These are phyloP conservation scores for Wickerhamomyces sp. DNA, from an alignment of 1,139 yeast species.

Conservation along the genomic window DNA sequence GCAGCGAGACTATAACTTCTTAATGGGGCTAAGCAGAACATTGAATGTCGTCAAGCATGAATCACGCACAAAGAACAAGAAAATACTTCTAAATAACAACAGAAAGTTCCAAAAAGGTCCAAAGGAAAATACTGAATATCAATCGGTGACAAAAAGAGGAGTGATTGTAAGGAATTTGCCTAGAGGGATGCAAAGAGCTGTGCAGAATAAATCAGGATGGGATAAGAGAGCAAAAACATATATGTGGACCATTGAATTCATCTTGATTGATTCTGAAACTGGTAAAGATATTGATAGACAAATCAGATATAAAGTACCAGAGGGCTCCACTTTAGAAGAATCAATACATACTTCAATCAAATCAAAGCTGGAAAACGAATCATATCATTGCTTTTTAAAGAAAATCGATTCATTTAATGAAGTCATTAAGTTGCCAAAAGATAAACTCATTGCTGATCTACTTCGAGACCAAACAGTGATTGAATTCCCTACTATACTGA, in stretches of 20 bases:
- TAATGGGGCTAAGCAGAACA: slow-evolving; percentile 55
- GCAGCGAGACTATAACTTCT: slow-evolving; percentile 81
- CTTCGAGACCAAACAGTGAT: slow-evolving; percentile 57
- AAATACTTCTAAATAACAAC: slow-evolving; percentile 22
- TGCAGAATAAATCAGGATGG: slow-evolving; percentile 65
- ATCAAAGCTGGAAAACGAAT: slow-evolving; percentile 1
- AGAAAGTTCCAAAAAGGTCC: slow-evolving; percentile 3
- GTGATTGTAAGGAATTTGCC: slow-evolving; percentile 55
- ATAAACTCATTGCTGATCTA: slow-evolving; percentile 35
- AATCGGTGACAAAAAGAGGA: slow-evolving; percentile 36
- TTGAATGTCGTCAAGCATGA: slow-evolving; percentile 51
- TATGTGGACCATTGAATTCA: slow-evolving; percentile 83
- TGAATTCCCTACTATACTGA: slow-evolving; percentile 71
- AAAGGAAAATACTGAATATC: slow-evolving; percentile 4
- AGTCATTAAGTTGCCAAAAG: slow-evolving; percentile 10
- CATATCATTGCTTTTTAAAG: slow-evolving; percentile 13
- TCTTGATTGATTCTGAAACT: slow-evolving; percentile 31
- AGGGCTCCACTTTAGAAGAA: slow-evolving; percentile 12
- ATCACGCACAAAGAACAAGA: slow-evolving; percentile 29
- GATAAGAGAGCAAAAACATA: slow-evolving; percentile 60
- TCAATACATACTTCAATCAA: slow-evolving; percentile 12
- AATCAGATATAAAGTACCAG: slow-evolving; percentile 16
- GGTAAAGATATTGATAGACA: slow-evolving; percentile 10
- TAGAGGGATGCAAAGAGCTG: slow-evolving; percentile 70
- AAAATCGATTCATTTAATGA: slow-evolving; percentile 17